Conservation (phyloP, 2,329 filamentous ascomycete species). For the Clathrospora elynae region DNA sequence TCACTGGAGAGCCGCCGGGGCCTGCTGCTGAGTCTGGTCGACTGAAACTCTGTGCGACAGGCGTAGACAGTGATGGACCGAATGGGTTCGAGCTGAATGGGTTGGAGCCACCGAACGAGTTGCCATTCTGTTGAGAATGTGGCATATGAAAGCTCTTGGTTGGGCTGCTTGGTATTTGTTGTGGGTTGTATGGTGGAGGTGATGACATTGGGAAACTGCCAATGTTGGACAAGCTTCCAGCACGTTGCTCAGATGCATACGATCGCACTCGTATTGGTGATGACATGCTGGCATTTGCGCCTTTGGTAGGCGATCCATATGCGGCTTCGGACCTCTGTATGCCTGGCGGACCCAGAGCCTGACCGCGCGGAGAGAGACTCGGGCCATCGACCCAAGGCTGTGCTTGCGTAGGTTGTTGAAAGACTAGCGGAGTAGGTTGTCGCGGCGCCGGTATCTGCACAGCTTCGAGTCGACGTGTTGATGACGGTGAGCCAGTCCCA, state of each 20-base stretch:
- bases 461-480: slow-evolving; percentile 22
- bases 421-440: slow-evolving; percentile 16
- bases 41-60: slow-evolving; percentile 38
- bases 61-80: slow-evolving; percentile 20
- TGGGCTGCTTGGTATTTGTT: slow-evolving; percentile 33
- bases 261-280: slow-evolving; percentile 33
- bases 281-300: slow-evolving; percentile 34
- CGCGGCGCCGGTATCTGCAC: slow-evolving; percentile 30
- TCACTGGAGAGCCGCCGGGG: slow-evolving; percentile 40
- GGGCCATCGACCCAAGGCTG: slow-evolving; percentile 50
- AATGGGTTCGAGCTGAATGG: slow-evolving; percentile 27
- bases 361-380: slow-evolving; percentile 52
- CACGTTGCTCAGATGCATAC: slow-evolving; percentile 27
- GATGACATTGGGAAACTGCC: slow-evolving; percentile 40
- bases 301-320: slow-evolving; percentile 40
- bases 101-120: slow-evolving; percentile 31
- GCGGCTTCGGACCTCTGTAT: slow-evolving; percentile 47
- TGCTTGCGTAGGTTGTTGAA: slow-evolving; percentile 26
- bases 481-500: slow-evolving; percentile 17
- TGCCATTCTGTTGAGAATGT: slow-evolving; percentile 35
- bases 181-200: slow-evolving; percentile 40
- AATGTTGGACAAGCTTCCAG: slow-evolving; percentile 18
- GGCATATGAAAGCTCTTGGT: slow-evolving; percentile 33
- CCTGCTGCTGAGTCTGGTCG: slow-evolving; percentile 39
- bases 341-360: slow-evolving; percentile 51